phyloP scores from a whole-genome alignment of 768 basidiomycete species.

The Mycena chlorophos region DNA sequence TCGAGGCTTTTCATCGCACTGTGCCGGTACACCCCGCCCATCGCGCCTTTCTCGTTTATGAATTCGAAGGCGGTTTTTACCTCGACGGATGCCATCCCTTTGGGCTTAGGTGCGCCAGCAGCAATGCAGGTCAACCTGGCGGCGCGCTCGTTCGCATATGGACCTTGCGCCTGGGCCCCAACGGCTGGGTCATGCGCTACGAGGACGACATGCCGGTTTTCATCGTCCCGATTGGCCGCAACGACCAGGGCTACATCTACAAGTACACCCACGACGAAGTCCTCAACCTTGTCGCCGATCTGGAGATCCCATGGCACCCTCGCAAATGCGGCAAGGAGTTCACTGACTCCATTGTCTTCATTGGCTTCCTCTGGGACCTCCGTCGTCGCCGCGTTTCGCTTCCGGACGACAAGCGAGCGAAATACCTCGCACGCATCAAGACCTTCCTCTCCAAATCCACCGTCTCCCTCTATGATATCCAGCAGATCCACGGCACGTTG shows the following conservation, averaged over 20 bases:
- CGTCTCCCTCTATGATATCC: constrained; percentile 12
- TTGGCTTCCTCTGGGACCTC: constrained; percentile 35
- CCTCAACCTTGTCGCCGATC: constrained; percentile 6
- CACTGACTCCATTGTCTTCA: constrained; percentile 16
- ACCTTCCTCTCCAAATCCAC: constrained; percentile 14
- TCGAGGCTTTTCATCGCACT: constrained; percentile 15
- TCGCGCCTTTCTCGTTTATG: constrained; percentile 15
- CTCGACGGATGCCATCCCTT: constrained; percentile 17
- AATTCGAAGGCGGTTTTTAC: constrained; percentile 1
- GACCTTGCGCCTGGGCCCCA: not conserved
- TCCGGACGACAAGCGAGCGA: constrained; percentile 28
- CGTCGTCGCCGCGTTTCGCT: constrained; percentile 24
- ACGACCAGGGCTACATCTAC: no score
- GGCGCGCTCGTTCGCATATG: not conserved
- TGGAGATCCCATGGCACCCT: constrained; percentile 29
- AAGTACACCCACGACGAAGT: not conserved
- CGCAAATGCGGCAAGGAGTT: constrained; percentile 24
- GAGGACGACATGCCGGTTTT: constrained; percentile 5
- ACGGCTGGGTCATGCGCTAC: not conserved
- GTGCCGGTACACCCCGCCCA: constrained; percentile 11
- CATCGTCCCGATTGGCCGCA: not conserved
- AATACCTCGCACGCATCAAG: constrained; percentile 20
- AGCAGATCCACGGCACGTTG: constrained; percentile 32
- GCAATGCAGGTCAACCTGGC: constrained; percentile 11
- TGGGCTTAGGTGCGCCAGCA: constrained; percentile 3